Percentiles rank a stretch among this genome's conserved stretches.
Evolutionary conservation across 495 filamentous ascomycete species (phyloP).

Genomic region (Lepraria neglecta): DNA sequence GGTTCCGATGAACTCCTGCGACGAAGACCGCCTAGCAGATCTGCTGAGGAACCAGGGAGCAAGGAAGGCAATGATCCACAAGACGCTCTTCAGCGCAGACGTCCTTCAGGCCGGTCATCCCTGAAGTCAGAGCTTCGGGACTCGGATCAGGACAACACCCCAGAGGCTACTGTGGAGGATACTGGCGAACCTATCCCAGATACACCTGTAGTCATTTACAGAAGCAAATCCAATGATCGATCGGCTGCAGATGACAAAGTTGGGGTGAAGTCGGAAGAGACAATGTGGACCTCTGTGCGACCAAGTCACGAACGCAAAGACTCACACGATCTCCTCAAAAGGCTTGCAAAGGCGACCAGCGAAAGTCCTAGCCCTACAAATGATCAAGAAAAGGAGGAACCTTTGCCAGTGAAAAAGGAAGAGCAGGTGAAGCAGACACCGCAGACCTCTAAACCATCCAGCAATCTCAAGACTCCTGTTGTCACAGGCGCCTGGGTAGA

Average conservation of each 20-base stretch:
- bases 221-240: slow-evolving; percentile 24
- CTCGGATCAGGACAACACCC: slow-evolving; percentile 30
- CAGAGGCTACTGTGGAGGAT: slow-evolving; percentile 34
- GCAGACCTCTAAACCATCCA: slow-evolving; percentile 11
- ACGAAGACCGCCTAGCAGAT: slow-evolving; percentile 31
- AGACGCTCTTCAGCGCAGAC: neutral
- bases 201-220: slow-evolving; percentile 51
- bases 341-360: slow-evolving; percentile 56
- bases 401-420: slow-evolving; percentile 5
- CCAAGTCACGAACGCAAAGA: slow-evolving; percentile 45
- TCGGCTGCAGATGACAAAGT: slow-evolving; percentile 13
- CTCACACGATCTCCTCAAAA: slow-evolving; percentile 59
- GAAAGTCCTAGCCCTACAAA: slow-evolving; percentile 26
- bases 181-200: slow-evolving; percentile 42
- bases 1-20: slow-evolving; percentile 37
- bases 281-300: slow-evolving; percentile 31
- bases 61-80: slow-evolving; percentile 16
- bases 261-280: slow-evolving; percentile 19
- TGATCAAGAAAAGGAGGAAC: slow-evolving; percentile 5
- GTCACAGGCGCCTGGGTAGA: slow-evolving; percentile 46
- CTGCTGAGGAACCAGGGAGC: slow-evolving; percentile 16
- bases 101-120: neutral
- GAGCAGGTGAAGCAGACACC: slow-evolving; percentile 15
- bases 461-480: slow-evolving; percentile 36
- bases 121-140: slow-evolving; percentile 18